Conservation (phyloP, 768 basidiomycete genomes). For the Boletus speciosus region DNA sequence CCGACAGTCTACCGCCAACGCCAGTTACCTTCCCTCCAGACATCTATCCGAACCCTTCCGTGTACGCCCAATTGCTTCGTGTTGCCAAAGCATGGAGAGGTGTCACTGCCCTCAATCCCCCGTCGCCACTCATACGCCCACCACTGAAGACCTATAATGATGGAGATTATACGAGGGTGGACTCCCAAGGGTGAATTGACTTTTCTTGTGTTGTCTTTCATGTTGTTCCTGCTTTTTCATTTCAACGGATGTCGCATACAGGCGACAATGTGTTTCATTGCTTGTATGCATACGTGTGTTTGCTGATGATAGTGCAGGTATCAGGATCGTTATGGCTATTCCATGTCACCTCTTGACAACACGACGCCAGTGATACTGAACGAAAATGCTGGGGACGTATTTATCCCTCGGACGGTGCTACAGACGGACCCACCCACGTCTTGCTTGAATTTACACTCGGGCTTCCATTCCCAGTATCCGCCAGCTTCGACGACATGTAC, state of each 20-base stretch:
- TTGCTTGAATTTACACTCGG: constrained; percentile 5
- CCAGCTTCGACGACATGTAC: constrained; percentile 15
- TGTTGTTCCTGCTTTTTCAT: not conserved
- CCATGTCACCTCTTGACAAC: constrained; percentile 28
- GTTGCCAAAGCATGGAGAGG: constrained; percentile 67
- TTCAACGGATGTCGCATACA: constrained; percentile 10
- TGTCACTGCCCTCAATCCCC: constrained; percentile 50
- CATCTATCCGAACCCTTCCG: constrained; percentile 31
- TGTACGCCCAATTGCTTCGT: constrained; percentile 49
- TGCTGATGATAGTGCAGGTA: constrained; percentile 25
- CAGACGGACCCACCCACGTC: constrained; percentile 12
- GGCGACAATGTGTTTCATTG: constrained; percentile 10
- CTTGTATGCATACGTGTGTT: constrained; percentile 9
- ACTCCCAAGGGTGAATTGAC: constrained; percentile 28
- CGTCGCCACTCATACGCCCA: constrained; percentile 12
- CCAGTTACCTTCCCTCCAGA: constrained; percentile 39
- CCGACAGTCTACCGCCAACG: constrained; percentile 16
- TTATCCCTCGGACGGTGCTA: constrained; percentile 24
- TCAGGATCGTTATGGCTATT: constrained; percentile 27
- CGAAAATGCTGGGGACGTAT: constrained; percentile 21
- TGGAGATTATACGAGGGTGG: constrained; percentile 19
- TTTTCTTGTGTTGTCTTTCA: not conserved
- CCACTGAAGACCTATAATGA: constrained; percentile 26
- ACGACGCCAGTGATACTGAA: constrained; percentile 36
- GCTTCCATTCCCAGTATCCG: constrained; percentile 2